Evolutionary conservation across 106 monocot species (phyloP).

Genomic region (Acorus gramineus): DNA sequence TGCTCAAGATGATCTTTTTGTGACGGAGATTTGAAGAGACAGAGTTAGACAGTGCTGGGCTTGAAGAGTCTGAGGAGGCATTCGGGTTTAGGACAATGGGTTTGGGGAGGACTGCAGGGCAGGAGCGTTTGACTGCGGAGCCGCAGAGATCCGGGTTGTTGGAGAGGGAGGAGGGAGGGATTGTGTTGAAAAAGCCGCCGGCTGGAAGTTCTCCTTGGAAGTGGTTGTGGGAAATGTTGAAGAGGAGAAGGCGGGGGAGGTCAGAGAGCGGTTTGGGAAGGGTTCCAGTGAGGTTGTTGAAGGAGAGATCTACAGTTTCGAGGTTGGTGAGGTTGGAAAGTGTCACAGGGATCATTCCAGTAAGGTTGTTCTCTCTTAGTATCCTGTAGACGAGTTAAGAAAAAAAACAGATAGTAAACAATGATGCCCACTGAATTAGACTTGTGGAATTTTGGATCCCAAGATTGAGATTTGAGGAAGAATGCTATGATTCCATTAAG

Average conservation of each 20-base stretch:
- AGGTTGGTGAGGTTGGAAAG: conserved; percentile 55
- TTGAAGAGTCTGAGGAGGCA: conserved; percentile 33
- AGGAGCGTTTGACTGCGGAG: conserved; percentile 49
- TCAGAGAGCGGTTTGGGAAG: conserved; percentile 68
- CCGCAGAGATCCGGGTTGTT: conserved; percentile 78
- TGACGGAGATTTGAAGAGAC: conserved; percentile 13
- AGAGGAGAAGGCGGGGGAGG: conserved; percentile 38
- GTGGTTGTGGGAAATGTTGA: conserved; percentile 80
- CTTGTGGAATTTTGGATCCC: no score
- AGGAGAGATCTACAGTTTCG: conserved; percentile 56
- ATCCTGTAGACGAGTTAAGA: conserved; percentile 30
- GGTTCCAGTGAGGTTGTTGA: conserved; percentile 47
- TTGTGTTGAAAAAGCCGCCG: conserved; percentile 57
- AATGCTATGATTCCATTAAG: no score
- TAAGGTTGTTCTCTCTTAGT: conserved; percentile 60
- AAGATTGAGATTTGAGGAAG: no score
- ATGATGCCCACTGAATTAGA: no score
- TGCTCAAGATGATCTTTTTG: conserved; percentile 78
- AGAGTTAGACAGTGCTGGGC: conserved; percentile 1
- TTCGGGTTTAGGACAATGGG: conserved; percentile 92
- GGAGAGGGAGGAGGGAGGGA: conserved; percentile 51
- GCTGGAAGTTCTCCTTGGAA: conserved; percentile 66
- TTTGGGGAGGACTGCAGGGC: conserved; percentile 65
- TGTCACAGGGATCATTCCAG: conserved; percentile 47
- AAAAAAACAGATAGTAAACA: not conserved